Percentiles rank a stretch among this genome's conserved stretches.
Conservation (phyloP, 306 rosid species). For the Prinsepia uniflora region DNA sequence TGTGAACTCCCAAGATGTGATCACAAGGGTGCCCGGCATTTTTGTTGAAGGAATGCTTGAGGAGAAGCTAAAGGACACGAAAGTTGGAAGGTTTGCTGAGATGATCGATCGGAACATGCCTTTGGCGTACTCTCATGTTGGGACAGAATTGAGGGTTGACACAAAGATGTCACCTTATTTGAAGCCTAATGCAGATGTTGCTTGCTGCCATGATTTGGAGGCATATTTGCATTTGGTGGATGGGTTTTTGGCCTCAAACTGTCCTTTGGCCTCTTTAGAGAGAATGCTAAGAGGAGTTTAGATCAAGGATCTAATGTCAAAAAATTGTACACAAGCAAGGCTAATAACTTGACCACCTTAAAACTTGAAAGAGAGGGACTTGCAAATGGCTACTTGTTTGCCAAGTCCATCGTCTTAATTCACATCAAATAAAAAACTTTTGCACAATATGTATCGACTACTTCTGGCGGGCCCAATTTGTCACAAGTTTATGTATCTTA, state of each 20-base stretch:
- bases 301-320: slow-evolving; percentile 77
- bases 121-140: slow-evolving; percentile 73
- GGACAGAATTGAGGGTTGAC: slow-evolving; percentile 65
- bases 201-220: slow-evolving; percentile 87
- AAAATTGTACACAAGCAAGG: slow-evolving; percentile 73
- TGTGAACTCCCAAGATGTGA: slow-evolving; percentile 82
- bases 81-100: slow-evolving; percentile 34
- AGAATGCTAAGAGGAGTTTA: slow-evolving; percentile 81
- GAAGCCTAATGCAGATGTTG: slow-evolving; percentile 83
- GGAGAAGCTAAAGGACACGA: slow-evolving; percentile 35
- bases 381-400: slow-evolving; percentile 47
- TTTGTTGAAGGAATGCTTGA: slow-evolving; percentile 45
- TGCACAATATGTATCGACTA: slow-evolving; percentile 2
- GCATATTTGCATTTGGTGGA: slow-evolving; percentile 92
- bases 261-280: slow-evolving; percentile 78
- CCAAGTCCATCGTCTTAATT: slow-evolving; percentile 62
- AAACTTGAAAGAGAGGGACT: slow-evolving; percentile 42
- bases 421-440: background rate
- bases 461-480: background rate
- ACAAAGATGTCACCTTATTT: slow-evolving; percentile 84
- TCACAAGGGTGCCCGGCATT: slow-evolving; percentile 60
- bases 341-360: slow-evolving; percentile 46
- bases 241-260: slow-evolving; percentile 75
- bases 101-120: slow-evolving; percentile 52
- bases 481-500: background rate